phyloP scores from a whole-genome alignment of 176 grass and related monocot species.

The Oryza meridionalis region DNA sequence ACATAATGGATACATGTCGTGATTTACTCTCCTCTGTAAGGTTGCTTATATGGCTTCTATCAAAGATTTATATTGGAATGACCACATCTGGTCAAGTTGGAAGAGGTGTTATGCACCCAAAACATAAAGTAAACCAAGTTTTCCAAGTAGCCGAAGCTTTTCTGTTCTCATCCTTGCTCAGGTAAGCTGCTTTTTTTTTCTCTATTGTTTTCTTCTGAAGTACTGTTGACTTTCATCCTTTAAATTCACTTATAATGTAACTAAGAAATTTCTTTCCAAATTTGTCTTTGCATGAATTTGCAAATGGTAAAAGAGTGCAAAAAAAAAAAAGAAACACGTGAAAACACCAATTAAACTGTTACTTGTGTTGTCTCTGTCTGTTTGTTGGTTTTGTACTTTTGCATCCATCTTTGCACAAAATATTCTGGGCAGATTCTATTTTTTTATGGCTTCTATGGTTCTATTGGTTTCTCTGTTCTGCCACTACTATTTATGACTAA shows the following conservation, averaged over 20 bases:
- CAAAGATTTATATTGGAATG: constrained; percentile 62
- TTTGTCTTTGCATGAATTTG: neutral
- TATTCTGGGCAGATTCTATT: neutral
- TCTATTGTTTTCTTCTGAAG: constrained; percentile 20
- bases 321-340: neutral
- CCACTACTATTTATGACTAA: no score
- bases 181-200: constrained; percentile 52
- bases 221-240: neutral
- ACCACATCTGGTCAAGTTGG: constrained; percentile 49
- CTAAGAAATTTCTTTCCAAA: neutral
- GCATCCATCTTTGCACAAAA: neutral
- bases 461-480: no score
- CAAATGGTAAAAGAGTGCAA: neutral
- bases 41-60: constrained; percentile 85
- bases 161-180: constrained; percentile 86
- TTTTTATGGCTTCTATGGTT: neutral
- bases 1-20: constrained; percentile 86
- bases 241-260: neutral
- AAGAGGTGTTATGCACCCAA: constrained; percentile 54
- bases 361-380: neutral
- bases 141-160: constrained; percentile 85
- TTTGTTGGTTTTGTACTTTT: neutral
- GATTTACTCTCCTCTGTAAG: constrained; percentile 77
- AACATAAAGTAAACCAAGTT: constrained; percentile 84
- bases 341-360: neutral